Evolutionary conservation across 2,329 filamentous ascomycete species (phyloP).

Genomic region (Cladosporium sp.): DNA sequence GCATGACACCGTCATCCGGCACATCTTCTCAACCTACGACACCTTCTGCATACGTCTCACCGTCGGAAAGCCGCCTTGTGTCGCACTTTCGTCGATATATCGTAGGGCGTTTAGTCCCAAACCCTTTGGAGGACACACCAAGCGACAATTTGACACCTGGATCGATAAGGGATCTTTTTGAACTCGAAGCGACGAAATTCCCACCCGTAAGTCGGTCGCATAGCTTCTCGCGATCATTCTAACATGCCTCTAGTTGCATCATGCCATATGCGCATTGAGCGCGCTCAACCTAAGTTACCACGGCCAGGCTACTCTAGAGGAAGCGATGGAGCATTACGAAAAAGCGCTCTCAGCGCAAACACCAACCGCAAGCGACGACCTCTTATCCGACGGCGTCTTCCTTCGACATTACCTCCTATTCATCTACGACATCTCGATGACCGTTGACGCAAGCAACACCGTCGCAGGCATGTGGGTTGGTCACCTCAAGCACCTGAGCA

Average conservation of each 20-base stretch:
- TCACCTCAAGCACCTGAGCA: slow-evolving; percentile 46
- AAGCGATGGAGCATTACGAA: slow-evolving; percentile 50
- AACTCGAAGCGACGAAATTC: slow-evolving; percentile 41
- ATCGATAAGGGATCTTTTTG: slow-evolving; percentile 22
- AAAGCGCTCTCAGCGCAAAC: slow-evolving; percentile 40
- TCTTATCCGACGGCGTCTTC: slow-evolving; percentile 51
- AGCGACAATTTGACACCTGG: slow-evolving; percentile 11
- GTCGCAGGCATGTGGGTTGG: slow-evolving; percentile 49
- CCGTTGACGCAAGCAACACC: slow-evolving; percentile 24
- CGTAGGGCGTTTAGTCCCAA: slow-evolving; percentile 6
- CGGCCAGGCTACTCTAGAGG: slow-evolving; percentile 38
- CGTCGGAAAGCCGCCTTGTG: slow-evolving; percentile 19
- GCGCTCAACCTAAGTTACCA: slow-evolving; percentile 46
- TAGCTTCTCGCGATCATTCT: background rate
- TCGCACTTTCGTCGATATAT: slow-evolving; percentile 25
- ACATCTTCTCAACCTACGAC: background rate
- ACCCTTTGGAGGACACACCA: background rate
- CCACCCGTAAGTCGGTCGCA: slow-evolving; percentile 40
- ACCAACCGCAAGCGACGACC: slow-evolving; percentile 40
- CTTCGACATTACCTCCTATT: slow-evolving; percentile 52
- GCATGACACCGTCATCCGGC: slow-evolving; percentile 14
- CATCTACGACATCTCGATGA: slow-evolving; percentile 47
- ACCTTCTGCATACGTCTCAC: background rate
- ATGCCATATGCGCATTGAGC: slow-evolving; percentile 54
- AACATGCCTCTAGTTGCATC: slow-evolving; percentile 39